These are phyloP conservation scores for Dryadomyces quercus-mongolicae DNA, from an alignment of 2,329 filamentous ascomycete species.

Conservation along the genomic window DNA sequence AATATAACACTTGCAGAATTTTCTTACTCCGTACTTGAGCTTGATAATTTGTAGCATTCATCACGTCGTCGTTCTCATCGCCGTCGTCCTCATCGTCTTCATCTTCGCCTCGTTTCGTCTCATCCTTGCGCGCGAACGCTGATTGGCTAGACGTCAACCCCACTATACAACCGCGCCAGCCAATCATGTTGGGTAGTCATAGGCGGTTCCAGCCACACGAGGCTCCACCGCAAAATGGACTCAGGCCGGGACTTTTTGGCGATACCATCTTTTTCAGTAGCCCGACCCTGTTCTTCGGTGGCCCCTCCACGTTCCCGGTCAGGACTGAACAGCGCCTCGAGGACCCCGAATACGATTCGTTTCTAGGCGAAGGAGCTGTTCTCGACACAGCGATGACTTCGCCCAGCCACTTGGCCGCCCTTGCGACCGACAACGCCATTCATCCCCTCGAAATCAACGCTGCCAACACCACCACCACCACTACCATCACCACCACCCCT, in stretches of 20 bases:
- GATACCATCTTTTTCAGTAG: background rate
- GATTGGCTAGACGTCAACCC: background rate
- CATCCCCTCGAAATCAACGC: background rate
- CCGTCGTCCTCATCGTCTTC: background rate
- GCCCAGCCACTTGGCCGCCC: slow-evolving; percentile 23
- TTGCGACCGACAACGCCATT: background rate
- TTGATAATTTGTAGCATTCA: no score
- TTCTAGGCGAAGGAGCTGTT: slow-evolving; percentile 43
- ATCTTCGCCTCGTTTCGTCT: background rate
- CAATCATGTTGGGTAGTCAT: background rate
- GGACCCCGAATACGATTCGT: slow-evolving; percentile 9
- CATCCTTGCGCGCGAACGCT: background rate
- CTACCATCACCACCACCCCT: background rate
- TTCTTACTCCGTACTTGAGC: no score
- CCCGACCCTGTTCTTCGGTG: background rate
- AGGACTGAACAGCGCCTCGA: background rate
- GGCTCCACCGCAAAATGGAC: slow-evolving; percentile 2
- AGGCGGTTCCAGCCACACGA: background rate
- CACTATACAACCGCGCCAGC: background rate
- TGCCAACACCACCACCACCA: background rate
- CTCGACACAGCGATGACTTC: slow-evolving; percentile 44
- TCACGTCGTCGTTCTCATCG: background rate
- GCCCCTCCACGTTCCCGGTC: background rate
- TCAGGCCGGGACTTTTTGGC: background rate
- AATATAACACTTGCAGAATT: no score